Percentiles rank a stretch among this genome's conserved stretches.
phyloP scores from a whole-genome alignment of 768 basidiomycete genomes.

The Lentinus brumalis region DNA sequence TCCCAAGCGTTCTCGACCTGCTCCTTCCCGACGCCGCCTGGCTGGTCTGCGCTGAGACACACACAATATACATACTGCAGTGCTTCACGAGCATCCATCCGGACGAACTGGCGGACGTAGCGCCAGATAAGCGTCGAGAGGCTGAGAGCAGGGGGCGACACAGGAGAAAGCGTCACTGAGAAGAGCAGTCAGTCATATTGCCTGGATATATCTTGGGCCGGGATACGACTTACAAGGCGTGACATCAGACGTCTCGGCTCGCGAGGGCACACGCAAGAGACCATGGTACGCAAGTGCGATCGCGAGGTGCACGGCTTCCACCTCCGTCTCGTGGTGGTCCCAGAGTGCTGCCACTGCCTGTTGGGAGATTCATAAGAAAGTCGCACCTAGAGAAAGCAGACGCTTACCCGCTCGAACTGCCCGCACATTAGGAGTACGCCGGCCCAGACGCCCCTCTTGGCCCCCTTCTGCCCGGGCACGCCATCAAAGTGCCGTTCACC shows the following conservation, averaged over 20 bases:
- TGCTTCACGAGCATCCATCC: constrained; percentile 91
- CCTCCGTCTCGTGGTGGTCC: constrained; percentile 83
- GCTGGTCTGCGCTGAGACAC: constrained; percentile 74
- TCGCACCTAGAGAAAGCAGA: neutral
- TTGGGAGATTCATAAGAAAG: neutral
- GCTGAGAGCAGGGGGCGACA: constrained; percentile 70
- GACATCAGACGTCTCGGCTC: constrained; percentile 82
- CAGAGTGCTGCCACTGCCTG: constrained; percentile 91
- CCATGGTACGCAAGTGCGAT: constrained; percentile 94
- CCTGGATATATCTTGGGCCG: neutral
- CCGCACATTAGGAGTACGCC: constrained; percentile 87
- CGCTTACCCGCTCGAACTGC: constrained; percentile 85
- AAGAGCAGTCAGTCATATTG: neutral
- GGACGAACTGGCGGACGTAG: constrained; percentile 90
- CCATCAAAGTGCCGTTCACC: constrained; percentile 85
- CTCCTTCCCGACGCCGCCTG: constrained; percentile 72
- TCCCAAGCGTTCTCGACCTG: constrained; percentile 85
- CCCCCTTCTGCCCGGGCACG: constrained; percentile 55
- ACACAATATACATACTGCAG: constrained; percentile 94
- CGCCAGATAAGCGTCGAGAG: constrained; percentile 88
- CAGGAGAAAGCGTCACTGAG: constrained; percentile 70
- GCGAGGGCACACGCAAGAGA: constrained; percentile 78
- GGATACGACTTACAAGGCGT: constrained; percentile 63
- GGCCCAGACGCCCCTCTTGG: constrained; percentile 74
- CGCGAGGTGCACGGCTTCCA: constrained; percentile 93